phyloP scores from a whole-genome alignment of 331 rosid species.

The Phaseolus coccineus region DNA sequence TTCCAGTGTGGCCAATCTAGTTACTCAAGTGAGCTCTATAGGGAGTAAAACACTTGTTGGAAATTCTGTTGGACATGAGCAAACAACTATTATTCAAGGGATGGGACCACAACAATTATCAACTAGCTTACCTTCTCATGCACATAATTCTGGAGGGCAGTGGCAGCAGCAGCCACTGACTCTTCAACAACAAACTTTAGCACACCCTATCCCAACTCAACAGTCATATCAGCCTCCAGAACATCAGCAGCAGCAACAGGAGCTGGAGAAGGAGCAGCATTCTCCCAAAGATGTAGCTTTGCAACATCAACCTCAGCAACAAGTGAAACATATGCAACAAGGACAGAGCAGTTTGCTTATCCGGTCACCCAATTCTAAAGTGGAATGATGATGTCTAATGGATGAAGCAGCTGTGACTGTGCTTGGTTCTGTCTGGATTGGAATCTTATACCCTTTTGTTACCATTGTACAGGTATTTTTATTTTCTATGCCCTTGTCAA shows the following conservation, averaged over 20 bases:
- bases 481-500: conserved; percentile 25
- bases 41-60: conserved; percentile 64
- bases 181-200: conserved; percentile 65
- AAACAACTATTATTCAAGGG: conserved; percentile 63
- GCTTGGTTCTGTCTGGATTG: conserved; percentile 57
- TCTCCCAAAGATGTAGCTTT: conserved; percentile 63
- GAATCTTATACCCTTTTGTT: conserved; percentile 69
- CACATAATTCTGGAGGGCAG: conserved; percentile 73
- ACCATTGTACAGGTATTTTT: conserved; percentile 88
- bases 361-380: conserved; percentile 67
- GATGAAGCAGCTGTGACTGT: conserved; percentile 60
- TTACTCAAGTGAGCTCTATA: conserved; percentile 56
- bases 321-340: conserved; percentile 64
- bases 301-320: conserved; percentile 73
- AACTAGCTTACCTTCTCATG: conserved; percentile 69
- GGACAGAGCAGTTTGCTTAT: conserved; percentile 72
- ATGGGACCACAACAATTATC: conserved; percentile 69
- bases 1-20: conserved; percentile 61
- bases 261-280: conserved; percentile 58
- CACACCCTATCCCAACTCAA: conserved; percentile 61
- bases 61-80: conserved; percentile 67
- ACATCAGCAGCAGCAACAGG: conserved; percentile 40
- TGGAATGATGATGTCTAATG: conserved; percentile 66
- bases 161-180: conserved; percentile 69
- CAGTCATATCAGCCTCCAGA: conserved; percentile 59